Base-by-base conservation (phyloP, 257 asterid species). In the Solanum virginianum region DNA sequence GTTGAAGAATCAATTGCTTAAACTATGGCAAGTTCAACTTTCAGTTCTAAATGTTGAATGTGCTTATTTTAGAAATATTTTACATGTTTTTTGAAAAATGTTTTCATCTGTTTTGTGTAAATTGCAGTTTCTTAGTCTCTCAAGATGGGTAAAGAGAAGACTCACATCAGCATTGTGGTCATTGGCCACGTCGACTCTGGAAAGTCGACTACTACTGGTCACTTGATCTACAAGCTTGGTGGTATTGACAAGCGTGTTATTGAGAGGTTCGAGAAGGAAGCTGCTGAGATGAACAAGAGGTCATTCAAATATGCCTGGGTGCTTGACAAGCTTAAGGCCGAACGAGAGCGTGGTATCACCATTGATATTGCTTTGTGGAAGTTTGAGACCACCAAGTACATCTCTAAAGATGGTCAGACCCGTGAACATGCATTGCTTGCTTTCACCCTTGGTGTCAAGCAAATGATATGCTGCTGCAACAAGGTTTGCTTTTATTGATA, bases 251-350 rank as follows among this genome's bases (percentile, higher is more conserved):
- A 93, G 89, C 94, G 94, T 91, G 97, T 92, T 41, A 93, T 93
- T 70, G 94, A 93, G 87, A 92, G 97, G 88, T 94, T 94, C 7
- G 97, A 94, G 92, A 94, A 54, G 16, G 59, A n/a, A n/a, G n/a
- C n/a, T n/a, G n/a, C n/a, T n/a, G n/a, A n/a, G n/a, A n/a, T n/a
- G n/a, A 54, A 93, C 92, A 93, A 93, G 90, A 92, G 97, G 89
- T 93, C 95, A 12, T 93, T 93, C 94, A 93, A 93, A 91, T 93
- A 93, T 36, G 98, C 96, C 2, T 94, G 98, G 96, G 96, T 94
- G 86, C 92, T 94, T 14, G 98, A 94, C 93, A 94, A 94, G 87
- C 95, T 94, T 45, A 94, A 94, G 93, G 96, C 98, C 20, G 96
- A 94, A 90, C 98, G 96, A n/a, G n/a, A n/a, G n/a, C n/a, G n/a